These are phyloP conservation scores for Globisporangium perplexum DNA, from an alignment of 352 stramenopile species.

Conservation along the genomic window DNA sequence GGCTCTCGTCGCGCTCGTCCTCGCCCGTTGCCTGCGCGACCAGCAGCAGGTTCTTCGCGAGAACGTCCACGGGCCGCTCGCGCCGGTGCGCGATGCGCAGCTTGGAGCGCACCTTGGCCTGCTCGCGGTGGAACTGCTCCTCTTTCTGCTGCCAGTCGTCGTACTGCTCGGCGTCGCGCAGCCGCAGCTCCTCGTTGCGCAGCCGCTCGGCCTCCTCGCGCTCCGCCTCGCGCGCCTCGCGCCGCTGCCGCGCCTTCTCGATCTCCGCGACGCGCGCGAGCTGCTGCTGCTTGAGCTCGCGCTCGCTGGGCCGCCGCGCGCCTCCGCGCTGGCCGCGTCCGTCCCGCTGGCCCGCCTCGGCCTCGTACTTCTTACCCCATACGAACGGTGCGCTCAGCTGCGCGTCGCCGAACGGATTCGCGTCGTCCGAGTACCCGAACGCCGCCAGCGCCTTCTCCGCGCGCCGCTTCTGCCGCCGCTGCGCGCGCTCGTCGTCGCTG, in stretches of 20 bases:
- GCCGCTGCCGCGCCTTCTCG: slow-evolving; percentile 90
- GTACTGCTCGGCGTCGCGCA: slow-evolving; percentile 96
- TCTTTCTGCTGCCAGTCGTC: slow-evolving; percentile 98
- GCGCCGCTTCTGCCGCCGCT: slow-evolving; percentile 62
- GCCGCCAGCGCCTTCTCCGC: slow-evolving; percentile 67
- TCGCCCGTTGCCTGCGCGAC: slow-evolving; percentile 73
- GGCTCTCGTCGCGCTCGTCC: slow-evolving; percentile 68
- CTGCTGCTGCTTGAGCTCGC: slow-evolving; percentile 62
- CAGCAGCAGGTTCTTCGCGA: slow-evolving; percentile 99
- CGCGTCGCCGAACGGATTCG: slow-evolving; percentile 98
- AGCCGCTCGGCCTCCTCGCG: slow-evolving; percentile 95
- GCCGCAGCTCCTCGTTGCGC: slow-evolving; percentile 91
- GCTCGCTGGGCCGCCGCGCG: slow-evolving; percentile 20
- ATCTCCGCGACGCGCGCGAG: slow-evolving; percentile 93
- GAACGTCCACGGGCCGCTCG: slow-evolving; percentile 95
- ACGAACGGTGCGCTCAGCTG: slow-evolving; percentile 97
- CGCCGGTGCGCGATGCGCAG: slow-evolving; percentile 83
- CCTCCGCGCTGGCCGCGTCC: too few species aligned
- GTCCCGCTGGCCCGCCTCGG: too few species aligned
- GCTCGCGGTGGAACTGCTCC: slow-evolving; percentile 95
- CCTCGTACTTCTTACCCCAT: slow-evolving; percentile 96
- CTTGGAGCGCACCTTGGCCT: slow-evolving; percentile 90
- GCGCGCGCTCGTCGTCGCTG: slow-evolving; percentile 27
- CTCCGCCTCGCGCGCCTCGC: slow-evolving; percentile 87
- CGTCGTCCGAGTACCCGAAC: slow-evolving; percentile 97